Conservation (phyloP, 2,329 filamentous ascomycete species). For the Paracamarosporium sp. region DNA sequence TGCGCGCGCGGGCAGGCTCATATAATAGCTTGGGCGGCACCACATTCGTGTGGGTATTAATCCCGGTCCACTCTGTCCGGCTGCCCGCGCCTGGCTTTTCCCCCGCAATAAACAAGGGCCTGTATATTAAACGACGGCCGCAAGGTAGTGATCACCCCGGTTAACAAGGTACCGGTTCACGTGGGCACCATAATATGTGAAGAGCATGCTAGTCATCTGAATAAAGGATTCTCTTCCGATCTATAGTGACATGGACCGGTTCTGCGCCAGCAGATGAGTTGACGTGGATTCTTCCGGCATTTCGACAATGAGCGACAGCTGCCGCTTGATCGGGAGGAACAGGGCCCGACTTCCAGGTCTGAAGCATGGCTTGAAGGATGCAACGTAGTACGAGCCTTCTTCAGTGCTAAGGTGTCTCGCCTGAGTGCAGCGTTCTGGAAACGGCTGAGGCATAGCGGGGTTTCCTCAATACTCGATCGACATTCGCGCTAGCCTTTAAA, state of each 20-base stretch:
- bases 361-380: neutral
- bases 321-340: neutral
- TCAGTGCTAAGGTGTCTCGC: neutral
- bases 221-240: constrained; percentile 12
- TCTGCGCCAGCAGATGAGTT: constrained; percentile 10
- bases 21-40: constrained; percentile 28
- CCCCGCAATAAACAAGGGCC: constrained; percentile 19
- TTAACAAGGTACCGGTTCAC: constrained; percentile 13
- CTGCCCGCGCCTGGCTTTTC: constrained; percentile 15
- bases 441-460: neutral
- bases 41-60: constrained; percentile 15
- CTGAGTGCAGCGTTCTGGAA: neutral
- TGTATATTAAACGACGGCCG: constrained; percentile 20
- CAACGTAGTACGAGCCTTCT: constrained; percentile 1
- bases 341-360: neutral
- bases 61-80: constrained; percentile 16
- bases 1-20: constrained; percentile 35
- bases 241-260: constrained; percentile 17
- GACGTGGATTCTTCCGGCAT: constrained; percentile 12
- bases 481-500: neutral
- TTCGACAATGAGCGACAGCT: neutral
- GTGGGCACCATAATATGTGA: constrained; percentile 18
- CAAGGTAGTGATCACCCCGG: constrained; percentile 18
- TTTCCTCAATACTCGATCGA: neutral
- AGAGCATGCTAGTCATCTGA: constrained; percentile 10